Evolutionary conservation across 2,329 filamentous ascomycete species (phyloP).

Genomic region (Beauveria sp.): DNA sequence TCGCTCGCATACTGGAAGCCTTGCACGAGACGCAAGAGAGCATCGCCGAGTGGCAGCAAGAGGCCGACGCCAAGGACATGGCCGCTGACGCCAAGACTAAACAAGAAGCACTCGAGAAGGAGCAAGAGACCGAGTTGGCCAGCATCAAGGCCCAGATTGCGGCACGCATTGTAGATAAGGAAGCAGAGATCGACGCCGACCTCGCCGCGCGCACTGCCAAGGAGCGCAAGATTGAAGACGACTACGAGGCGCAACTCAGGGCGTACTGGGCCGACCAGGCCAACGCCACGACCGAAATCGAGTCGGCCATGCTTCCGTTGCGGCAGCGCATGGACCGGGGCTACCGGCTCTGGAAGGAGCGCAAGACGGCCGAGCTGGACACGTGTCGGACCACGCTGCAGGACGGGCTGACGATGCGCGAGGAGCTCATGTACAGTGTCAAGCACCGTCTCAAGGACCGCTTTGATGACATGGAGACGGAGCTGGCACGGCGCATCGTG

Average conservation of each 20-base stretch:
- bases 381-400: constrained; percentile 27
- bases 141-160: constrained; percentile 20
- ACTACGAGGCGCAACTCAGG: constrained; percentile 33
- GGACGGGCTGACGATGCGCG: constrained; percentile 31
- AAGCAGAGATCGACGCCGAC: constrained; percentile 31
- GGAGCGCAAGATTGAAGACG: constrained; percentile 36
- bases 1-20: constrained; percentile 28
- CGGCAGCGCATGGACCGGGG: constrained; percentile 34
- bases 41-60: constrained; percentile 30
- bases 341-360: constrained; percentile 32
- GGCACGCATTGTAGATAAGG: constrained; percentile 25
- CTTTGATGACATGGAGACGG: constrained; percentile 22
- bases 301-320: constrained; percentile 29
- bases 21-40: constrained; percentile 36
- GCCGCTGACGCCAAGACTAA: constrained; percentile 16
- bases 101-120: constrained; percentile 23
- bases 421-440: constrained; percentile 36
- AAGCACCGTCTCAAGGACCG: constrained; percentile 24
- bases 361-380: constrained; percentile 33
- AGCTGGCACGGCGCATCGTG: constrained; percentile 25
- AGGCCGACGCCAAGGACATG: constrained; percentile 25
- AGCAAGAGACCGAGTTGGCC: constrained; percentile 26
- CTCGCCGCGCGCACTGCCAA: constrained; percentile 31
- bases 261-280: constrained; percentile 31
- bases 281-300: constrained; percentile 24